Evolutionary conservation across 2,329 filamentous ascomycete genomes (phyloP), one percentile per base, ranked within the genome.

Genomic region (Paecilomyces niveus): DNA sequence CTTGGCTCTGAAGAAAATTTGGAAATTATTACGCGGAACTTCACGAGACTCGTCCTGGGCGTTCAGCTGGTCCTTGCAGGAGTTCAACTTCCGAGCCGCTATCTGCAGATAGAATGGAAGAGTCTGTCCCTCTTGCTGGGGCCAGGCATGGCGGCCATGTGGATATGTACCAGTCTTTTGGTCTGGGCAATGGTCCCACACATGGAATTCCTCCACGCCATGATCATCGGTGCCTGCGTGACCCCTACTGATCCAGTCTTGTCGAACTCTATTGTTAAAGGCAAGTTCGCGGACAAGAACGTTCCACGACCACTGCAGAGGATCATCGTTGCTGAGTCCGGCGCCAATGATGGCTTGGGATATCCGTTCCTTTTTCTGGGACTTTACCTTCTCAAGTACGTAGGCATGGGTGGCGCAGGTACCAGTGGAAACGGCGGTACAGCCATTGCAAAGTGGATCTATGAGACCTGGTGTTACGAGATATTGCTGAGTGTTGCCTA

Each of bases 261-360:
- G 39, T 93, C 89, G 15, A 93, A 94, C 63, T 89, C 89, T 2
- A 96, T 96, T 58, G 90, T 96, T 53, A 96, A 96, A 77, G 92
- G 92, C 32, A 92, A 90, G 66, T 97, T 96, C 69, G 92, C 92
- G 0, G 92, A 96, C 68, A 88, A 92, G 67, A 94, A 96, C 70
- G 87, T 96, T 18, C 91, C 92, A 0, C 87, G 86, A 58, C 83
- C 87, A 29, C 77, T 97, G 54, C 91, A 96, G 76, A 86, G 88
- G 63, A 90, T 91, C 65, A 89, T 91, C 67, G 83, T 89, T 54
- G 88, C 86, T 33, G 92, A 97, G 75, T 92, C 89, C 0, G 92
- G 92, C 1, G 89, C 90, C 1, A 96, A 96, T 67, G 92, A 96
- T 74, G 92, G 92, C 0, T 80, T 93, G 35, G 91, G 91, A 0